These are phyloP conservation scores for Glaciozyma antarctica DNA, from an alignment of 768 basidiomycete genomes.

Conservation along the genomic window DNA sequence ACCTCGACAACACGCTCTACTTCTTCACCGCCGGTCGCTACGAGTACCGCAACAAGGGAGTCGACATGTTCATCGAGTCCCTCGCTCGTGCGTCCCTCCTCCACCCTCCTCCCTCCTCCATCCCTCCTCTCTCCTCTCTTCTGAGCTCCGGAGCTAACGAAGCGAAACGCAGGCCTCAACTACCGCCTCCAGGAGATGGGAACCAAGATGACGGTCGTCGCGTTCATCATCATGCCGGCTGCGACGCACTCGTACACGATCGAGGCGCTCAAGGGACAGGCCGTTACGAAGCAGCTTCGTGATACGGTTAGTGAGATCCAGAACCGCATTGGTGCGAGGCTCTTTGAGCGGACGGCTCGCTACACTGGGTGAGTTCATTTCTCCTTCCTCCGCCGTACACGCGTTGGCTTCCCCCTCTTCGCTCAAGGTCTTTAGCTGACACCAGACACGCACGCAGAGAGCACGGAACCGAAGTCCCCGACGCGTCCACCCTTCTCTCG, in stretches of 20 bases:
- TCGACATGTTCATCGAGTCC: constrained; percentile 98
- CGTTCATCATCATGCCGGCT: constrained; percentile 99
- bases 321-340: constrained; percentile 75
- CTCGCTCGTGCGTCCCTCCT: constrained; percentile 56
- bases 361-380: constrained; percentile 64
- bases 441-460: constrained; percentile 45
- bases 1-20: constrained; percentile 61
- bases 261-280: constrained; percentile 93
- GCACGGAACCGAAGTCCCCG: constrained; percentile 59
- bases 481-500: constrained; percentile 67
- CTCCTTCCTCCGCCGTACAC: background rate
- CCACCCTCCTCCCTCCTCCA: too few relatives aligned
- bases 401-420: too few relatives aligned
- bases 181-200: constrained; percentile 53
- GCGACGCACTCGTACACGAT: constrained; percentile 92
- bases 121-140: too few relatives aligned
- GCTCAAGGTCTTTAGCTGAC: too few relatives aligned
- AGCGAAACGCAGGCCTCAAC: constrained; percentile 46
- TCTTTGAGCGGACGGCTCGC: constrained; percentile 89
- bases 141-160: constrained; percentile 4
- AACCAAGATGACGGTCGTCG: constrained; percentile 76
- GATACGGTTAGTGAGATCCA: constrained; percentile 96
- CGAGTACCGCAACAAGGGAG: constrained; percentile 98
- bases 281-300: constrained; percentile 89
- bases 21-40: constrained; percentile 99